Base-by-base conservation (phyloP, 305 asterid species). In the Solanum hybrid region DNA sequence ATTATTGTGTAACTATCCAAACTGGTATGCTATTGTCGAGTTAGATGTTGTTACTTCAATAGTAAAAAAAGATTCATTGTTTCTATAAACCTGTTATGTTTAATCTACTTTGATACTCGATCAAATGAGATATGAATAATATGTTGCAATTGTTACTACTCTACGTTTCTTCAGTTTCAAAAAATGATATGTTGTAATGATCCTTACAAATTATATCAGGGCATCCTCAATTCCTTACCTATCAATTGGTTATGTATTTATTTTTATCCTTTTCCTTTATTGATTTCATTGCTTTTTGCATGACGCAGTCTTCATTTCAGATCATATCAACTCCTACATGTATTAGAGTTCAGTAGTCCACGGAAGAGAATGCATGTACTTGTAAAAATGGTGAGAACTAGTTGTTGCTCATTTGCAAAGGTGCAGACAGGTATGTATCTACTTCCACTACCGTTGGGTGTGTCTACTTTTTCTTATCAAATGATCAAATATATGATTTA, bases 301-400 rank as follows among this genome's bases (percentile, higher is more conserved):
- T 89, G 57, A 85, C n/a, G 29, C 20, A 28, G 61, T 75, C 85
- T 40, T 87, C 74, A 73, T 90, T 94, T 76, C 95, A 97, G 99
- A 92, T 92, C 95, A 78, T 97, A 95, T 91, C 89, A 92, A 88
- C 98, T 97, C 89, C 97, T 96, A 89, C 97, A 95, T 84, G 92
- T 95, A 89, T 89, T 97, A 92, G 99, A 97, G 97, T 97, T 97
- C 92, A 97, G 98, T 89, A 94, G 98, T 92, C 94, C 97, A 89
- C 95, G 98, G 89, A 95, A 92, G 94, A 96, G 98, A 93, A 97
- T 97, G 99, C 96, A 98, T 0, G 99, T 95, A 73, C 94, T 97
- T 79, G 95, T 97, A 51, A 94, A 92, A 88, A 95, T 82, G 91
- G 74, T 11, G 97, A 95, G 91, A 92, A 95, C 86, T 96, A 94